phyloP scores from a whole-genome alignment of 139 green algal species.

The Chlamydomonas applanata region DNA sequence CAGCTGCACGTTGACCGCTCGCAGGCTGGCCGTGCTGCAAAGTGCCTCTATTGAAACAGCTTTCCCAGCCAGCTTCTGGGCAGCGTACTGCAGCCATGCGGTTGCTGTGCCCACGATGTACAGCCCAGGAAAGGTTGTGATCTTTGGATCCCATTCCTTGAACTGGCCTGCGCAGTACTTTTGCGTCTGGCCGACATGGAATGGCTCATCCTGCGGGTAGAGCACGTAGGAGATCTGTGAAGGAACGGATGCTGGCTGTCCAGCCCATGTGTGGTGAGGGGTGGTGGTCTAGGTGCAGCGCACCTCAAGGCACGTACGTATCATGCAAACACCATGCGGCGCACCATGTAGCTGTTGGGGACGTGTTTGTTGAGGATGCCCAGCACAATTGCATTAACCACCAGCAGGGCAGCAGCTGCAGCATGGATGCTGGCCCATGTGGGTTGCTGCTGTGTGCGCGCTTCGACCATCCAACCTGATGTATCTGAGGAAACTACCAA shows the following conservation, averaged over 20 bases:
- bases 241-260: too few species aligned
- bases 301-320: too few species aligned
- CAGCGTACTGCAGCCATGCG: too few species aligned
- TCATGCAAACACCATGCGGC: not conserved
- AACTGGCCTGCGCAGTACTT: constrained; percentile 78
- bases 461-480: too few species aligned
- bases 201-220: constrained; percentile 84
- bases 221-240: too few species aligned
- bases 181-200: constrained; percentile 88
- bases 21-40: constrained; percentile 59
- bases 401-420: constrained; percentile 13
- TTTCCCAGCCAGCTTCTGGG: too few species aligned
- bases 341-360: constrained; percentile 50
- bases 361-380: constrained; percentile 18
- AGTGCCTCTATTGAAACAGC: not conserved
- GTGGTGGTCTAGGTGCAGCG: too few species aligned
- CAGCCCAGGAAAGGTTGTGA: constrained; percentile 92
- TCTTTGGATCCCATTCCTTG: constrained; percentile 84
- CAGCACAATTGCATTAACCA: constrained; percentile 11
- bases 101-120: constrained; percentile 64
- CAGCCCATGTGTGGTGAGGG: too few species aligned
- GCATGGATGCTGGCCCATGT: not conserved
- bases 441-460: not conserved
- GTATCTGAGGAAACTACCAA: too few species aligned
- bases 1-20: constrained; percentile 62